These are phyloP conservation scores for Aspergillus campestris DNA, from an alignment of 495 filamentous ascomycete genomes.

Conservation along the genomic window DNA sequence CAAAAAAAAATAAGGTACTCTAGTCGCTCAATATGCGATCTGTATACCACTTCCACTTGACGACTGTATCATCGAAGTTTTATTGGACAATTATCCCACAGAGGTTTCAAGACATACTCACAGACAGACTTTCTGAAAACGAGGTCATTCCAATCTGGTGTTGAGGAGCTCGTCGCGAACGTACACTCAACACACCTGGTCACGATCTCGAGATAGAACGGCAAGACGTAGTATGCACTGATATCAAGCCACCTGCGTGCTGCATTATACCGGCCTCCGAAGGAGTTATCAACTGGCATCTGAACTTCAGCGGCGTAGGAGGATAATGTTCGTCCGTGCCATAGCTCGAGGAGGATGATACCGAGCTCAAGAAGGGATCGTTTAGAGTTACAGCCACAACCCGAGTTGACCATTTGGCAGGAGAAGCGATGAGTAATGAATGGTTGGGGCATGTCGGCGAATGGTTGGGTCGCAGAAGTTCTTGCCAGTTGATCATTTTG, in stretches of 20 bases:
- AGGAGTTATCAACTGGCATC: background rate
- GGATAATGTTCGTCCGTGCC: background rate
- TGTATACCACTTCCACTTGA: too few species aligned
- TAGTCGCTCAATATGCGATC: too few species aligned
- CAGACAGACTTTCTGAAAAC: conserved; percentile 2
- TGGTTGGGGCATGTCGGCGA: too few species aligned
- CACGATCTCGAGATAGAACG: background rate
- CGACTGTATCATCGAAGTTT: too few species aligned
- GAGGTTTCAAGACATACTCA: conserved; percentile 4
- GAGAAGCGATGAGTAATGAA: background rate
- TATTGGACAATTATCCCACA: conserved; percentile 6
- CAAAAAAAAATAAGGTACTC: too few species aligned
- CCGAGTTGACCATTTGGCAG: background rate
- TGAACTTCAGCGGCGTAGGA: background rate
- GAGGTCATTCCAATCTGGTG: conserved; percentile 1
- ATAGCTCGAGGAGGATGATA: conserved; percentile 5
- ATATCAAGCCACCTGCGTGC: background rate
- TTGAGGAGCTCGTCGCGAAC: background rate
- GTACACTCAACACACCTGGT: conserved; percentile 4
- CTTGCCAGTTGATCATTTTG: too few species aligned
- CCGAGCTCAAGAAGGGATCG: conserved; percentile 5
- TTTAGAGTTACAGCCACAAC: background rate
- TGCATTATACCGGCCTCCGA: background rate
- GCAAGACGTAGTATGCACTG: background rate
- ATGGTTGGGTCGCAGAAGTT: too few species aligned